phyloP scores from a whole-genome alignment of 768 basidiomycete species.

The Leccinum pellstonianum region DNA sequence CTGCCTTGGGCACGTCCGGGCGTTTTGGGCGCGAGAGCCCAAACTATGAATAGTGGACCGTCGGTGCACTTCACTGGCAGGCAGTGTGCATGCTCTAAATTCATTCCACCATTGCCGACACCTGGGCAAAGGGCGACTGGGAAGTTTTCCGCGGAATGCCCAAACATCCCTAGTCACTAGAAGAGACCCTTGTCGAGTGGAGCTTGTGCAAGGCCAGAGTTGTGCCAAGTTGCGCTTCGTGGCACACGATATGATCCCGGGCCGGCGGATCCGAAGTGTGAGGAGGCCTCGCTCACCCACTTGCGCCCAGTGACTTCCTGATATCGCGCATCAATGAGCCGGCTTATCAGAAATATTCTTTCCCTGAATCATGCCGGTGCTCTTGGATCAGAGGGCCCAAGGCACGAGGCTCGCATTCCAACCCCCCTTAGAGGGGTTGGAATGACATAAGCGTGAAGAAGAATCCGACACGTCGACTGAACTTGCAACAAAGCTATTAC shows the following conservation, averaged over 20 bases:
- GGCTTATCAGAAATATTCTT: not conserved
- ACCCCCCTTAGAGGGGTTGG: slow-evolving; percentile 17
- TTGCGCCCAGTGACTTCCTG: not conserved
- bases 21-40: slow-evolving; percentile 2
- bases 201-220: not conserved
- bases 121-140: slow-evolving; percentile 7
- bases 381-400: not conserved
- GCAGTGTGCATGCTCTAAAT: slow-evolving; percentile 2
- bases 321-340: not conserved
- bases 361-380: no score
- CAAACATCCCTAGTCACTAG: not conserved
- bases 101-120: slow-evolving; percentile 1
- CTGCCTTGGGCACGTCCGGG: slow-evolving; percentile 13
- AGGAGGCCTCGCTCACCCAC: not conserved
- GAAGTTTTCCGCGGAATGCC: not conserved
- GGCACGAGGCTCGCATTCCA: not conserved
- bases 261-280: not conserved
- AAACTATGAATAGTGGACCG: slow-evolving; percentile 2
- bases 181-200: not conserved
- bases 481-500: not conserved
- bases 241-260: not conserved
- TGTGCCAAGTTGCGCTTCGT: not conserved
- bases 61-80: not conserved
- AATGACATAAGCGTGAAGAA: slow-evolving; percentile 10
- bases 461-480: slow-evolving; percentile 23